Percentiles rank a stretch among this genome's conserved stretches.
Conservation (phyloP, 805 yeast species). For the Millerozyma acaciae region DNA sequence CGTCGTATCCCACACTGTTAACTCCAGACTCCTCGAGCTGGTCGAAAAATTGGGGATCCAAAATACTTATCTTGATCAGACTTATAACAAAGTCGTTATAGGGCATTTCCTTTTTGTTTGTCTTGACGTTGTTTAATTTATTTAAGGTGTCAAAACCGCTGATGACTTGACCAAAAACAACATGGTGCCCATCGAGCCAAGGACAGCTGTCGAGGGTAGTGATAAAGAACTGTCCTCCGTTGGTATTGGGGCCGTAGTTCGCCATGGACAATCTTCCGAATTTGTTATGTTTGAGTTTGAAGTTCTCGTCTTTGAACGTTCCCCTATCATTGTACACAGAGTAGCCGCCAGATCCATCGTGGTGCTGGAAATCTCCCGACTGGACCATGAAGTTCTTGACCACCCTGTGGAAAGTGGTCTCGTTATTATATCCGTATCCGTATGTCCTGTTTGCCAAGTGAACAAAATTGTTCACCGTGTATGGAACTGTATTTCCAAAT, state of each 20-base stretch:
- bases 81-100: conserved; percentile 13
- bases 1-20: background rate
- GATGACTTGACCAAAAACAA: conserved; percentile 24
- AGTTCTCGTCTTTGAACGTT: conserved; percentile 50
- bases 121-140: conserved; percentile 14
- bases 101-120: conserved; percentile 18
- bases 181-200: conserved; percentile 20
- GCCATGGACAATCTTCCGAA: conserved; percentile 68
- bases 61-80: conserved; percentile 7
- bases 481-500: conserved; percentile 63
- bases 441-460: conserved; percentile 24
- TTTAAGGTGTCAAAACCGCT: conserved; percentile 19
- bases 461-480: conserved; percentile 33
- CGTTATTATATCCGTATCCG: conserved; percentile 64
- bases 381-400: conserved; percentile 36
- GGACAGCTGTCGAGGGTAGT: conserved; percentile 16
- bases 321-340: conserved; percentile 57
- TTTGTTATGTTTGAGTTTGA: conserved; percentile 62
- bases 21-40: background rate
- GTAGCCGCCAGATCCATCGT: conserved; percentile 85
- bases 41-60: background rate
- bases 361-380: conserved; percentile 31
- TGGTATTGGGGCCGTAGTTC: conserved; percentile 23
- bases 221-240: conserved; percentile 26
- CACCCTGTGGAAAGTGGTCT: conserved; percentile 43